Evolutionary conservation across 2,329 filamentous ascomycete species (phyloP), one percentile per base, ranked within the genome.

Genomic region (Calonectria pteridis): DNA sequence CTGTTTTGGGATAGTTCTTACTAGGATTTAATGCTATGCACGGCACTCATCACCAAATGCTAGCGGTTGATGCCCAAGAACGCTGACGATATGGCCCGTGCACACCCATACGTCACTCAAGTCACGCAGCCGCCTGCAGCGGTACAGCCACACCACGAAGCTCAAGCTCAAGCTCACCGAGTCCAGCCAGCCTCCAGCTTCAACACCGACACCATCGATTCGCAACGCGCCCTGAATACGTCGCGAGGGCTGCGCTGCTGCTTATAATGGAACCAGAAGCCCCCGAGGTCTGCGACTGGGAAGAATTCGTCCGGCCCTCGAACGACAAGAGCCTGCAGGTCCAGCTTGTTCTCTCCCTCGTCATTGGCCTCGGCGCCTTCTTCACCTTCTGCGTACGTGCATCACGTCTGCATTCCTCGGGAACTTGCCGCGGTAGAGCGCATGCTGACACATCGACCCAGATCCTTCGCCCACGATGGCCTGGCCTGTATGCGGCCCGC

Each of bases 401-500:
- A 53, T 37, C 11, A 28, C 31, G 20, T 11, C 50, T 5, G 20
- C 29, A 26, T 51, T 20, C 26, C 16, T 13, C n/a, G 35, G 18
- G 35, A 28, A 26, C 6, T 11, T 28, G 20, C 14, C 18, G 14
- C 23, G 20, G 26, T 23, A n/a, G 28, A 66, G 63, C 43, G 14
- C 26, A 35, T 50, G 31, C 59, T 69, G 43, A 73, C 50, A 9
- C 20, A 11, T 28, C 14, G 3, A 28, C 35, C 37, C 23, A 97
- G 94, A 87, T 95, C 62, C 88, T 99, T 31, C 93, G 97, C 63
- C 95, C 96, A 77, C 92, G 95, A 91, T 99, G 97, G 97, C 94
- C 94, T 63, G 90, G 93, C 28, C 90, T 99, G 1, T 99, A 98
- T 83, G 93, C 95, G 37, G 97, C 97, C 59, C 92, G 97, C 72